Evolutionary conservation across 169 alveolate genomes (phyloP), one percentile per base, ranked within the genome.

Genomic region (Plasmodium gaboni): DNA sequence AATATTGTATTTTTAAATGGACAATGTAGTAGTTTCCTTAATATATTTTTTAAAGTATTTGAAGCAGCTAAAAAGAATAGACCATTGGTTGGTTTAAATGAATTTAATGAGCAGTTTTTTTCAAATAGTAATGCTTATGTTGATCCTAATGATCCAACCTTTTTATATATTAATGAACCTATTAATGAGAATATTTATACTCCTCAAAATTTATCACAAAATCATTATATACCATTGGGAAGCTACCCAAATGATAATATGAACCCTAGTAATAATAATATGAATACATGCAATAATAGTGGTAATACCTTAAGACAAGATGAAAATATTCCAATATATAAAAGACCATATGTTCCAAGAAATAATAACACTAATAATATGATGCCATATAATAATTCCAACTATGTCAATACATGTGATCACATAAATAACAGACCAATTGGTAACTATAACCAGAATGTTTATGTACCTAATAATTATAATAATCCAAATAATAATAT

Each of bases 91-190:
- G 10, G 61, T 44, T 57, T 86, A 53, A 71, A 26, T 64, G 87
- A 71, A 71, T 61, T 71, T 61, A 86, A 71, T 59, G 87, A 71
- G 9, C 74, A 70, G 12, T 86, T 86, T 46, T 71, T 86, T 51
- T 69, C 87, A 60, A 69, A 53, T 86, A 60, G 57, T 32, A 86
- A 71, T 86, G 92, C 92, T 19, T 86, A 86, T 86, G 74, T 86
- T 28, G 92, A 86, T 86, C 92, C 92, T 28, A 86, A 67, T 71
- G 92, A 86, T 22, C 92, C 92, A 32, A 71, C 92, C 8, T 71
- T 64, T 61, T 44, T 86, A 22, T 86, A 86, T 67, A 86, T 86
- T 60, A 86, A 86, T 68, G 92, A 69, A 26, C 92, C 92, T 6
- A 60, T 59, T 8, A 51, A 73, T 22, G 87, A 69, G 28, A 86